Percentiles rank a stretch among this genome's conserved stretches.
These are phyloP conservation scores for Aphanomyces cochlioides DNA, from an alignment of 352 stramenopile species.

Conservation along the genomic window DNA sequence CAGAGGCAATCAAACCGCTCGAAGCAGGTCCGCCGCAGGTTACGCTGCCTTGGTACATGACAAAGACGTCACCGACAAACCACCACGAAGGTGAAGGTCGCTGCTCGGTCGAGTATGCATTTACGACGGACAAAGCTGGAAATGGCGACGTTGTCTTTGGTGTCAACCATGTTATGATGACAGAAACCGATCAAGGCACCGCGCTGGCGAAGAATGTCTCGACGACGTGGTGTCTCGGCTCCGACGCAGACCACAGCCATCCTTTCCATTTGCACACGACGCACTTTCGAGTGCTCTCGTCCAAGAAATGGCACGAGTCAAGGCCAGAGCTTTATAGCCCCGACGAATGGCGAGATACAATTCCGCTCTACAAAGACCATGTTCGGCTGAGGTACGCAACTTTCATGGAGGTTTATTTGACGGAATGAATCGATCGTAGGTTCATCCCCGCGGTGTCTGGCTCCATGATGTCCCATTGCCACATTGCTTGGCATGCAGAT, in stretches of 20 bases:
- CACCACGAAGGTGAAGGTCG: constrained; percentile 39
- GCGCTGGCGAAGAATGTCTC: neutral
- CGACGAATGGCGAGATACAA: constrained; percentile 73
- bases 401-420: neutral
- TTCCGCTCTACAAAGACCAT: constrained; percentile 61
- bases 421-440: neutral
- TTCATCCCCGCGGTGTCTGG: constrained; percentile 58
- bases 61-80: constrained; percentile 34
- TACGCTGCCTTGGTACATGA: constrained; percentile 61
- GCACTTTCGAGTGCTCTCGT: constrained; percentile 62
- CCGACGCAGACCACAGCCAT: constrained; percentile 36
- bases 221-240: constrained; percentile 4
- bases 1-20: constrained; percentile 40
- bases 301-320: constrained; percentile 42
- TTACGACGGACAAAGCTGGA: constrained; percentile 29
- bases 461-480: constrained; percentile 64
- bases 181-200: too few relatives aligned
- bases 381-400: constrained; percentile 49
- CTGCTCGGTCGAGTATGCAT: constrained; percentile 72
- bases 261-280: constrained; percentile 77
- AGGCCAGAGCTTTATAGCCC: constrained; percentile 54
- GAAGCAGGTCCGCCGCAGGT: constrained; percentile 28
- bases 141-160: constrained; percentile 13
- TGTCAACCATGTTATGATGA: constrained; percentile 16
- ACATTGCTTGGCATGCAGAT: constrained; percentile 68